Conservation (phyloP, 2,329 filamentous ascomycete species). For the Colletotrichum sidae region DNA sequence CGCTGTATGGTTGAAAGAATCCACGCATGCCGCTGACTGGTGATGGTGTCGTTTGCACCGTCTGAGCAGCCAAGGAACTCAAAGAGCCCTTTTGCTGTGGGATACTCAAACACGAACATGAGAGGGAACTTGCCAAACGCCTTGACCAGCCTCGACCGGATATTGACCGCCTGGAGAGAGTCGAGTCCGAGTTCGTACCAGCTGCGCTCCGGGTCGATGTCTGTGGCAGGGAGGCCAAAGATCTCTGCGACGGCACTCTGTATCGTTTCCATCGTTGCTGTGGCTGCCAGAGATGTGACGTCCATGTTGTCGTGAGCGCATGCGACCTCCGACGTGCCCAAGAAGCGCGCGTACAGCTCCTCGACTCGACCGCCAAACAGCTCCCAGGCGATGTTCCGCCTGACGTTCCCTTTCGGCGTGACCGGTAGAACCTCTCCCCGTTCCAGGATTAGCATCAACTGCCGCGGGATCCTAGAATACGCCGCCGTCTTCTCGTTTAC, state of each 20-base stretch:
- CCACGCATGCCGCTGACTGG: background rate
- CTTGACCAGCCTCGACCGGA: conserved; percentile 14
- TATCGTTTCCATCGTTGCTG: background rate
- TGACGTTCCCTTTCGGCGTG: conserved; percentile 28
- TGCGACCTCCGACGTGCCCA: background rate
- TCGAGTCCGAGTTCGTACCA: conserved; percentile 32
- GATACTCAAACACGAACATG: conserved; percentile 31
- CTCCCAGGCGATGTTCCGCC: conserved; percentile 19
- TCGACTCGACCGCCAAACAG: conserved; percentile 8
- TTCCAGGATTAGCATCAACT: background rate
- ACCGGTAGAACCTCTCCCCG: conserved; percentile 10
- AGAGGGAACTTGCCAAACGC: conserved; percentile 21
- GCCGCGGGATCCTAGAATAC: conserved; percentile 21
- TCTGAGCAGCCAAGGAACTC: background rate
- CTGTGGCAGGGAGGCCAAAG: background rate
- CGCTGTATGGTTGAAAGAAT: background rate
- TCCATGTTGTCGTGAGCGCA: too few relatives aligned
- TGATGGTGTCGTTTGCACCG: background rate
- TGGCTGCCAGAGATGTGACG: too few relatives aligned
- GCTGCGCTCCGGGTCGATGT: background rate
- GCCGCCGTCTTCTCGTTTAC: conserved; percentile 9
- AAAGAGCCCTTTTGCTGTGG: background rate
- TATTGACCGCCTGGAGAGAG: conserved; percentile 13
- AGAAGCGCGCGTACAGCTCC: conserved; percentile 4
- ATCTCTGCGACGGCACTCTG: background rate